Evolutionary conservation across 257 asterid genomes (phyloP).

Genomic region (Capsicum chinense): DNA sequence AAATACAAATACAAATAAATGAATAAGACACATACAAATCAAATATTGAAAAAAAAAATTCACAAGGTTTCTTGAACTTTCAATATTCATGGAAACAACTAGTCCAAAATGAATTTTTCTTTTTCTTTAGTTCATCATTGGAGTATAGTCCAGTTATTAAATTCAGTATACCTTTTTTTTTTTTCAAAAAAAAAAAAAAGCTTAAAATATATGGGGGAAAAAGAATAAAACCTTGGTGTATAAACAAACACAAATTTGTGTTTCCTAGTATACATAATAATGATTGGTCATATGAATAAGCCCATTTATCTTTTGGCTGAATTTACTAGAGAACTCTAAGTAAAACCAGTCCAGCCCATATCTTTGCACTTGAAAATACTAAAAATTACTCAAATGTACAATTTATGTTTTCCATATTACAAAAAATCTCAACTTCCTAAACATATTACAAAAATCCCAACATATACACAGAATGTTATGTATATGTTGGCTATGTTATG

Average conservation of each 20-base stretch:
- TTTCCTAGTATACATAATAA: neutral
- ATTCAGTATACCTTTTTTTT: neutral
- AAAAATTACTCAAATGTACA: too few relatives aligned
- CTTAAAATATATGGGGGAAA: neutral
- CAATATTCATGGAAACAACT: neutral
- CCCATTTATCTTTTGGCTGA: slow-evolving; percentile 19
- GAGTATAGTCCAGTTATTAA: neutral
- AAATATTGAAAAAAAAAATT: neutral
- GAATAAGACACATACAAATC: neutral
- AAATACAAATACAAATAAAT: neutral
- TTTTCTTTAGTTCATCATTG: neutral
- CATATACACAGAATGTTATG: too few relatives aligned
- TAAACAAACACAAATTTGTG: neutral
- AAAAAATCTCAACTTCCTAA: too few relatives aligned
- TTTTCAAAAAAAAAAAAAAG: too few relatives aligned
- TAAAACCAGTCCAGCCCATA: neutral
- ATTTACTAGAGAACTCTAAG: neutral
- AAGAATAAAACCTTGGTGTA: neutral
- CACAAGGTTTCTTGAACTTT: neutral
- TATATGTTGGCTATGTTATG: too few relatives aligned
- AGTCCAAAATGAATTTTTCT: neutral
- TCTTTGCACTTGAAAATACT: too few relatives aligned
- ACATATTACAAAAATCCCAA: too few relatives aligned
- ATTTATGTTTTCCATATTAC: too few relatives aligned
- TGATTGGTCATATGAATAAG: neutral